Evolutionary conservation across 2,329 filamentous ascomycete species (phyloP).

Genomic region (Colletotrichum sp.): DNA sequence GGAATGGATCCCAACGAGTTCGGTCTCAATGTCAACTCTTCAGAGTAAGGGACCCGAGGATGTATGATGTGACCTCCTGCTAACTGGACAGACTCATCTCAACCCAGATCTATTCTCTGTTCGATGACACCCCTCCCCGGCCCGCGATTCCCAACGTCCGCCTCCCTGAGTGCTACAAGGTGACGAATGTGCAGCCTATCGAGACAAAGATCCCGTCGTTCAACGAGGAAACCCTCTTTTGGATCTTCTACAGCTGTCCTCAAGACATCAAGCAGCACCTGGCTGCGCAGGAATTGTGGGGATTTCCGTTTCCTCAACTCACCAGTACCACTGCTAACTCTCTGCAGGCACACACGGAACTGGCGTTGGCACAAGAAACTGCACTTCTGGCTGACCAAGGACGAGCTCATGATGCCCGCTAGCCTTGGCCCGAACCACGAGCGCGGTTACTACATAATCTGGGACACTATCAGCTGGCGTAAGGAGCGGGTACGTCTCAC

Average conservation of each 20-base stretch:
- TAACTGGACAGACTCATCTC: slow-evolving; percentile 54
- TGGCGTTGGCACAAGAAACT: slow-evolving; percentile 75
- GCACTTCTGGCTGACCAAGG: slow-evolving; percentile 71
- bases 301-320: not conserved
- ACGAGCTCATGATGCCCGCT: slow-evolving; percentile 69
- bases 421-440: slow-evolving; percentile 63
- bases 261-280: slow-evolving; percentile 67
- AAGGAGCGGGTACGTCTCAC: slow-evolving; percentile 62
- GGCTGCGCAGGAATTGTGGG: slow-evolving; percentile 68
- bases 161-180: slow-evolving; percentile 70
- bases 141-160: slow-evolving; percentile 62
- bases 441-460: slow-evolving; percentile 71
- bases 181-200: slow-evolving; percentile 69
- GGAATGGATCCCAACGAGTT: slow-evolving; percentile 64
- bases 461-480: slow-evolving; percentile 66
- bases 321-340: not conserved
- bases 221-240: slow-evolving; percentile 72
- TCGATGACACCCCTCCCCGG: slow-evolving; percentile 63
- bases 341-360: slow-evolving; percentile 61
- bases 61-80: not conserved
- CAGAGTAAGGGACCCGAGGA: slow-evolving; percentile 54
- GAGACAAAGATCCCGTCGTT: slow-evolving; percentile 71
- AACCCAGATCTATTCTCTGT: slow-evolving; percentile 65
- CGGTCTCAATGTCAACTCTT: slow-evolving; percentile 62
- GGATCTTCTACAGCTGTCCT: slow-evolving; percentile 73